phyloP scores from a whole-genome alignment of 2,329 filamentous ascomycete genomes.

The Neopestalotiopsis sp. region DNA sequence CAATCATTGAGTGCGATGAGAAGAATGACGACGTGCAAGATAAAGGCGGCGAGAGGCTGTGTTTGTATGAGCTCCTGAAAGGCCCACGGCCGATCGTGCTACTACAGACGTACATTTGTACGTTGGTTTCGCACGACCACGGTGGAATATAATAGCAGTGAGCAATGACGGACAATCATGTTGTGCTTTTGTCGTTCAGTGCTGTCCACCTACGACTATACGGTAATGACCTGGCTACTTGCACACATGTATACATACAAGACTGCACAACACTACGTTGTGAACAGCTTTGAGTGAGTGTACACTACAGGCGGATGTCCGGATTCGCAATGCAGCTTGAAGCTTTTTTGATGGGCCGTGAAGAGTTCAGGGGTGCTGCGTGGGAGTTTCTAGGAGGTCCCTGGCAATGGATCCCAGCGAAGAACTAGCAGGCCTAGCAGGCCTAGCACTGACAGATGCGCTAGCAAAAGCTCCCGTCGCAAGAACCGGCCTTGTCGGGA shows the following conservation, averaged over 20 bases:
- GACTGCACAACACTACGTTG: no score
- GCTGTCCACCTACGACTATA: neutral
- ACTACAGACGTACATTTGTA: neutral
- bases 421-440: neutral
- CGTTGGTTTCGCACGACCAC: neutral
- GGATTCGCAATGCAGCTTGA: conserved; percentile 13
- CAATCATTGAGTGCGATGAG: neutral
- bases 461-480: neutral
- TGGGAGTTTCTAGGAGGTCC: neutral
- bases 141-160: neutral
- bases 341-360: conserved; percentile 13
- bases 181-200: neutral
- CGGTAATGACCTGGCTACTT: neutral
- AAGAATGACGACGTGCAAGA: neutral
- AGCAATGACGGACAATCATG: neutral
- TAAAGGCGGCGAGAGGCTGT: neutral
- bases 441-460: neutral
- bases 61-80: neutral
- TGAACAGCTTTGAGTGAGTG: neutral
- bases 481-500: neutral
- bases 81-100: conserved; percentile 2
- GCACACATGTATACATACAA: no score
- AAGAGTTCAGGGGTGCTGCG: neutral
- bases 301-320: neutral
- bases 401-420: neutral